Evolutionary conservation across 345 rosid species (phyloP), one percentile per base, ranked within the genome.

Genomic region (Euphorbia tirucalli): DNA sequence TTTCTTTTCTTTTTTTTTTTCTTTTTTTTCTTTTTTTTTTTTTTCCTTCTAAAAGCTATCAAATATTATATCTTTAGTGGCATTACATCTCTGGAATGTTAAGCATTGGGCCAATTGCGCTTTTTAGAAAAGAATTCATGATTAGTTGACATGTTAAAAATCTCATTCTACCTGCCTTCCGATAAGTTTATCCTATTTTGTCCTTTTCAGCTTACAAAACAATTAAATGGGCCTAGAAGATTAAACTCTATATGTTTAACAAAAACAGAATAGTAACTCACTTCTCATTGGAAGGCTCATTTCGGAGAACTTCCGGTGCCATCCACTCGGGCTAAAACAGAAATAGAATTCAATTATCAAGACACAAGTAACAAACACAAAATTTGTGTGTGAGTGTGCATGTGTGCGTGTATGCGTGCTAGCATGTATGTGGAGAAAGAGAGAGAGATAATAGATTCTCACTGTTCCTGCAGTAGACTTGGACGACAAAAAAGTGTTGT

Each of bases 391-490:
- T 35, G 39, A 35, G 7, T 35, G n/a, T n/a, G n/a, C n/a, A n/a
- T n/a, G n/a, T n/a, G n/a, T n/a, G n/a, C n/a, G n/a, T n/a, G n/a
- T 6, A 41, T 41, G 5, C 9, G 37, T 32, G 3, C 9, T 1
- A 5, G 44, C 9, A 25, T 6, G 25, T 52, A 25, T 56, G 60
- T 24, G 7, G 30, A 56, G 22, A 19, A 6, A 19, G 25, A 21
- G 25, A 52, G 5, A 14, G 49, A 19, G 30, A 52, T 43, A 24
- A 8, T 15, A 43, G 61, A 48, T 75, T 59, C 91, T 84, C 77
- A 96, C 99, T 65, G 99, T 93, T 85, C 99, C 99, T n/a, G 97
- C 98, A 61, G 98, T 91, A 80, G 99, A 96, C 85, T 96, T 96
- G 70, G 99, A 96, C 46, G 99, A 96, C 73, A 96, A 74, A 72